These are phyloP conservation scores for Atkinsonella hypoxylon DNA, from an alignment of 2,329 filamentous ascomycete species.

Conservation along the genomic window DNA sequence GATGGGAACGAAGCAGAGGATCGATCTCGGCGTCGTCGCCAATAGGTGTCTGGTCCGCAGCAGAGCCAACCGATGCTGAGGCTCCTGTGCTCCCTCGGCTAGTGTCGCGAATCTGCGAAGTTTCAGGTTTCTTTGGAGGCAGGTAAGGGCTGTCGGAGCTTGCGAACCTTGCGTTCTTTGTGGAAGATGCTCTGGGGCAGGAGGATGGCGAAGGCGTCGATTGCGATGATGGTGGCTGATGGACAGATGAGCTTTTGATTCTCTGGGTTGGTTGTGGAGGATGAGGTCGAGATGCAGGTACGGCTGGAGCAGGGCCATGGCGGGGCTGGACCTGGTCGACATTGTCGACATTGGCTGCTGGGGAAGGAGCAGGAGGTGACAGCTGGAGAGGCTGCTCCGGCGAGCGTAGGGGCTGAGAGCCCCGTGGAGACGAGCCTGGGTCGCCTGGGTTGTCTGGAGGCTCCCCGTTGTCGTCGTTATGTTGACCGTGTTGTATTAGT, in stretches of 20 bases:
- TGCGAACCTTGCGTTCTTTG: neutral
- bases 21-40: conserved; percentile 11
- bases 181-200: neutral
- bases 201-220: conserved; percentile 1
- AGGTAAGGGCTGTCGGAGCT: neutral
- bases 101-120: neutral
- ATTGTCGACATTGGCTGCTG: neutral
- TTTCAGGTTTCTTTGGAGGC: neutral
- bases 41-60: conserved; percentile 9
- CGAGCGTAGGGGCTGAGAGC: neutral
- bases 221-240: neutral
- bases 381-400: neutral
- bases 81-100: neutral
- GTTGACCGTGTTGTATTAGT: neutral
- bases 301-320: conserved; percentile 1
- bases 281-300: conserved; percentile 7
- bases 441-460: neutral
- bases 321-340: conserved; percentile 2
- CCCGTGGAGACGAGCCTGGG: neutral
- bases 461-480: neutral
- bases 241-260: neutral
- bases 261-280: conserved; percentile 5
- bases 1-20: conserved; percentile 2
- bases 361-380: conserved; percentile 1
- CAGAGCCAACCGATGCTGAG: conserved; percentile 3